phyloP scores from a whole-genome alignment of 257 asterid species.

The Avicennia marina region DNA sequence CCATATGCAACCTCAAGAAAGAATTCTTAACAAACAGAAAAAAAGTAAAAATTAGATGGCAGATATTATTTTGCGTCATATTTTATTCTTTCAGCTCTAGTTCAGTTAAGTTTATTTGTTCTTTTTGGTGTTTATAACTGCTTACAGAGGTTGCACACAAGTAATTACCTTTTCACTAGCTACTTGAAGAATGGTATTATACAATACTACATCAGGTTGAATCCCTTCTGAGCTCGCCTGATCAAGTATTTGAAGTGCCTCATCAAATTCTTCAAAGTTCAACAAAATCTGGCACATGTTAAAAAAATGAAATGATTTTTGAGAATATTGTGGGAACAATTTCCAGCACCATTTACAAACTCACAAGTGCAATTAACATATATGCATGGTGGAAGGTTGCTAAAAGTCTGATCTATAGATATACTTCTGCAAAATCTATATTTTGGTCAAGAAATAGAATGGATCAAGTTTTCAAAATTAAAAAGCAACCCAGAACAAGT shows the following conservation, averaged over 20 bases:
- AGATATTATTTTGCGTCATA: too few species aligned
- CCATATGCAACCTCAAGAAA: too few species aligned
- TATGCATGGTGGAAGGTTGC: not conserved
- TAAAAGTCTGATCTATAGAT: not conserved
- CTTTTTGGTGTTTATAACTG: not conserved
- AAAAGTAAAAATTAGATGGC: too few species aligned
- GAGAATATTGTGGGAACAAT: conserved; percentile 2
- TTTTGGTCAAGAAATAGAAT: too few species aligned
- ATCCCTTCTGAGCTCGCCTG: conserved; percentile 46
- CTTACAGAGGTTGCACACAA: not conserved
- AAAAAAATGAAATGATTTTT: too few species aligned
- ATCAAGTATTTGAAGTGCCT: conserved; percentile 49
- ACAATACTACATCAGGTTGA: conserved; percentile 50
- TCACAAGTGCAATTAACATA: not conserved
- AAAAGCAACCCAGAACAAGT: conserved; percentile 1
- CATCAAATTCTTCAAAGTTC: conserved; percentile 42
- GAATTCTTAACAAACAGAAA: too few species aligned
- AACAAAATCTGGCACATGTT: conserved; percentile 54
- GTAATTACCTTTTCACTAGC: conserved; percentile 61
- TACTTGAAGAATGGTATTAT: conserved; percentile 59
- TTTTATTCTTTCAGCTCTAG: not conserved
- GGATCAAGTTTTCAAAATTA: not conserved
- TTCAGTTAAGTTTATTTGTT: not conserved
- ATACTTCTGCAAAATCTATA: too few species aligned
- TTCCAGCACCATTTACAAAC: conserved; percentile 10